Percentiles rank a stretch among this genome's conserved stretches.
Evolutionary conservation across 176 grass and related monocot species (phyloP).

Genomic region (Bromus sterilis): DNA sequence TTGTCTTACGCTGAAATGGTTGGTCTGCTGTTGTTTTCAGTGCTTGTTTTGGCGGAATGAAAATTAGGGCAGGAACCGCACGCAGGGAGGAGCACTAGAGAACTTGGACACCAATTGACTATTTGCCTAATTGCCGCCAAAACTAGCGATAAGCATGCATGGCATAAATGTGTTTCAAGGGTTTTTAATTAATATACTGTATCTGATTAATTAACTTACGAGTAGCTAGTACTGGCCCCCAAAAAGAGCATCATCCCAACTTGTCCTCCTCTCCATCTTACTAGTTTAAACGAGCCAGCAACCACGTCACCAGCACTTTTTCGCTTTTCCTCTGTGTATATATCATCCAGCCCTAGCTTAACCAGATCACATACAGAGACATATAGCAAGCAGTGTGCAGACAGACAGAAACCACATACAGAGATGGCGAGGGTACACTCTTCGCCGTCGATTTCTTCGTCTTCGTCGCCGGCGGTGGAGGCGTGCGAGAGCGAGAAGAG

Average conservation of each 20-base stretch:
- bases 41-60: neutral
- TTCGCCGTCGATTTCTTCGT: neutral
- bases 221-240: neutral
- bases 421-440: slow-evolving; percentile 27
- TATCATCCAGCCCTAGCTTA: neutral
- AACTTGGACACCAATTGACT: neutral
- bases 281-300: neutral
- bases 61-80: neutral
- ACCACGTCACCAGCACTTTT: neutral
- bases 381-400: neutral
- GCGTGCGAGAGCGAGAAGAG: slow-evolving; percentile 6
- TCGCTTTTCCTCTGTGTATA: neutral
- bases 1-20: neutral
- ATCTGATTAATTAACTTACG: neutral
- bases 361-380: neutral
- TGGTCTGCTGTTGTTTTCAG: neutral
- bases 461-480: neutral
- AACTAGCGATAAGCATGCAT: slow-evolving; percentile 7
- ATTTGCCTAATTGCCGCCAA: neutral
- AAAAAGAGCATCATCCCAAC: slow-evolving; percentile 5
- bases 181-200: neutral
- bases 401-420: too few relatives aligned
- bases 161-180: neutral
- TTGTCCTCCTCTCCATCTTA: neutral
- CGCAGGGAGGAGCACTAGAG: neutral